Evolutionary conservation across 805 yeast species (phyloP).

Genomic region (Scheffersomyces amazonensis): DNA sequence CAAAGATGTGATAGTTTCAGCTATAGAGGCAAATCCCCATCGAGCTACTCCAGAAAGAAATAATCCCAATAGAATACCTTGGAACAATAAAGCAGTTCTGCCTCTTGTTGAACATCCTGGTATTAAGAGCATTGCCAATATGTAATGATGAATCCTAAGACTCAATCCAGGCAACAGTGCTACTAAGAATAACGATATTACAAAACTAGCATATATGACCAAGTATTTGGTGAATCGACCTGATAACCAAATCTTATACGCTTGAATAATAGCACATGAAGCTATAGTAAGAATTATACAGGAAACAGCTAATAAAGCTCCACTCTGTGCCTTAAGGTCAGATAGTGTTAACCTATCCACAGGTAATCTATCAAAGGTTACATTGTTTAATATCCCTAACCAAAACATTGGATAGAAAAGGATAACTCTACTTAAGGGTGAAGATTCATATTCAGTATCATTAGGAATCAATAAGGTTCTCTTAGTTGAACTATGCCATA

Average conservation of each 20-base stretch:
- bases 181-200: conserved; percentile 43
- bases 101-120: conserved; percentile 86
- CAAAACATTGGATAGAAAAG: conserved; percentile 81
- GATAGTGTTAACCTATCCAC: conserved; percentile 74
- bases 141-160: conserved; percentile 74
- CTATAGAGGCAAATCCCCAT: conserved; percentile 92
- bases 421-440: conserved; percentile 42
- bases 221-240: conserved; percentile 65
- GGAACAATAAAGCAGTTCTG: conserved; percentile 66
- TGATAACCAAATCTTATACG: conserved; percentile 74
- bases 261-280: conserved; percentile 65
- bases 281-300: conserved; percentile 47
- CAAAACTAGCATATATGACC: conserved; percentile 46
- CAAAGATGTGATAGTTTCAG: conserved; percentile 69
- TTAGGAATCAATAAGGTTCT: conserved; percentile 38
- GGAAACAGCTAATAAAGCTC: conserved; percentile 65
- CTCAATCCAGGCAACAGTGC: conserved; percentile 62
- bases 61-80: conserved; percentile 81
- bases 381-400: conserved; percentile 81
- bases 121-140: conserved; percentile 69
- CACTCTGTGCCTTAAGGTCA: conserved; percentile 75
- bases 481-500: conserved; percentile 59
- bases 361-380: conserved; percentile 85
- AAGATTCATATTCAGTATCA: conserved; percentile 13
- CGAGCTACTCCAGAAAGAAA: conserved; percentile 80